Conservation (phyloP, 441 rosid species). For the Arabidopsis hybrid region DNA sequence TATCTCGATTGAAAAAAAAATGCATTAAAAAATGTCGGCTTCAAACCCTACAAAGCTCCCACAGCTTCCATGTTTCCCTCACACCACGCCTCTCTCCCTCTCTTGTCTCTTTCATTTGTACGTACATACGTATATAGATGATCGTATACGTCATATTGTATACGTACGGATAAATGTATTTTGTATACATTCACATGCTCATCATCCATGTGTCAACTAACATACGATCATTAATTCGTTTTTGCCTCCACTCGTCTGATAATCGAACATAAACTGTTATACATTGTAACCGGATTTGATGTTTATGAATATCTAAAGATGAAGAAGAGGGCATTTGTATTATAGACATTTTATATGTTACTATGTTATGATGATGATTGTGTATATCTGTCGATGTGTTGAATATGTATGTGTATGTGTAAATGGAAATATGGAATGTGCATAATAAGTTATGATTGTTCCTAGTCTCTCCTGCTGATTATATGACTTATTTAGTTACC, state of each 20-base stretch:
- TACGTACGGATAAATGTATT: slow-evolving; percentile 3
- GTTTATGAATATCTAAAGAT: slow-evolving; percentile 8
- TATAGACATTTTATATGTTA: background rate
- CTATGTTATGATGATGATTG: background rate
- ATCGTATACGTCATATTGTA: background rate
- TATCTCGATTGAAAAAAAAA: slow-evolving; percentile 37
- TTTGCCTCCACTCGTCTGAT: background rate
- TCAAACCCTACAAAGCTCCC: slow-evolving; percentile 61
- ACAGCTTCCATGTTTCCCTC: slow-evolving; percentile 70
- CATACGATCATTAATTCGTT: background rate
- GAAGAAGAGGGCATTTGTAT: slow-evolving; percentile 2
- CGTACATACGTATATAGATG: slow-evolving; percentile 8
- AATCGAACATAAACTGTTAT: background rate
- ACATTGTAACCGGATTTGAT: background rate
- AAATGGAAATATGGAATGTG: slow-evolving; percentile 32
- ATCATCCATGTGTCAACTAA: background rate
- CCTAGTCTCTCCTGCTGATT: slow-evolving; percentile 31
- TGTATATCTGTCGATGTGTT: slow-evolving; percentile 1
- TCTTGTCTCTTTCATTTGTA: slow-evolving; percentile 42
- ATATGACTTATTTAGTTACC: slow-evolving; percentile 17
- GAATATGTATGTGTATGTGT: slow-evolving; percentile 1
- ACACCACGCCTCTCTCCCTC: slow-evolving; percentile 65
- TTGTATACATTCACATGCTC: background rate
- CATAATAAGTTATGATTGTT: slow-evolving; percentile 42
- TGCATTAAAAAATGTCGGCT: slow-evolving; percentile 57